Evolutionary conservation across 179 eudicot species (phyloP).

Genomic region (Camellia oleifera): DNA sequence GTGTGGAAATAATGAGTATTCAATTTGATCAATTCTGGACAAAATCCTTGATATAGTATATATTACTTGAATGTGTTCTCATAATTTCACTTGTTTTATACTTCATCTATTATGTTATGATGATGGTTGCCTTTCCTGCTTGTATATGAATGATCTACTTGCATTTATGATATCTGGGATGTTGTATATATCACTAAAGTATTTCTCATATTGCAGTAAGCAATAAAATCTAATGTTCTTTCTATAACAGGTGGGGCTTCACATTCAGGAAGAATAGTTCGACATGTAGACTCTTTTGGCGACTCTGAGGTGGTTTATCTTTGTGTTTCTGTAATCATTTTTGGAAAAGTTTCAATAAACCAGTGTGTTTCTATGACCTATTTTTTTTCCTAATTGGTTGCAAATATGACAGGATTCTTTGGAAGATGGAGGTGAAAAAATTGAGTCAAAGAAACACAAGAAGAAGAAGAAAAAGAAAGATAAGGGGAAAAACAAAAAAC

Average conservation of each 20-base stretch:
- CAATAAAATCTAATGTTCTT: neutral
- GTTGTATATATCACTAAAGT: neutral
- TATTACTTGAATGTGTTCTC: neutral
- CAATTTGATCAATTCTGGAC: neutral
- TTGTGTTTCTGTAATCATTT: neutral
- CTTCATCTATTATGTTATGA: neutral
- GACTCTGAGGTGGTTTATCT: slow-evolving; percentile 35
- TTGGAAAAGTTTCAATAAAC: neutral
- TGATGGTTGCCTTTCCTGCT: neutral
- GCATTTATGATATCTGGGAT: neutral
- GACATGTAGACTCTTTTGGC: slow-evolving; percentile 48
- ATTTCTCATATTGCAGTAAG: neutral
- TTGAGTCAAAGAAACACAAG: slow-evolving; percentile 22
- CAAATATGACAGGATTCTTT: slow-evolving; percentile 25
- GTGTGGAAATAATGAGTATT: no score
- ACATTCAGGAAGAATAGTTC: slow-evolving; percentile 40
- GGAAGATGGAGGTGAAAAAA: slow-evolving; percentile 20
- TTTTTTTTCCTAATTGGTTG: neutral
- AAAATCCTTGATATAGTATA: neutral
- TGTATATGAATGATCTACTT: neutral
- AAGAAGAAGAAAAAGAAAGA: slow-evolving; percentile 28
- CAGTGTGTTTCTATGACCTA: neutral
- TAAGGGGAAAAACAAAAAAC: slow-evolving; percentile 30
- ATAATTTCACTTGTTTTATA: neutral
- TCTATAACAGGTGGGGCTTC: slow-evolving; percentile 37